phyloP scores from a whole-genome alignment of 345 rosid genomes.

The Citrus mangshanensis region DNA sequence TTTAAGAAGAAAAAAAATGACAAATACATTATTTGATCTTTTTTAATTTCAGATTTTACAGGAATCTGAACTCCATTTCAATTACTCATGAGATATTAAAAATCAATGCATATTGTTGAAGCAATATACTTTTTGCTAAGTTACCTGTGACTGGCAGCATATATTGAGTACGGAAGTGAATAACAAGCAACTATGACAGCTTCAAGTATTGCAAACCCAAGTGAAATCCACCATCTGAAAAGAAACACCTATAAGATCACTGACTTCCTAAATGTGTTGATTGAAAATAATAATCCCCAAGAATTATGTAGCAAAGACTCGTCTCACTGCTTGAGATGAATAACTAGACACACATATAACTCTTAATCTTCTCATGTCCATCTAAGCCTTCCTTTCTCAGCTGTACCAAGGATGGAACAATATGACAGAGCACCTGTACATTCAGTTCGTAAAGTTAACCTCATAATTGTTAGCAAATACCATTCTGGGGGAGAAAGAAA shows the following conservation, averaged over 20 bases:
- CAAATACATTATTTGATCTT: neutral
- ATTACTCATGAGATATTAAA: neutral
- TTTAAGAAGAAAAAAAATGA: neutral
- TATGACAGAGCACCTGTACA: constrained; percentile 77
- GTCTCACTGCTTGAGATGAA: constrained; percentile 70
- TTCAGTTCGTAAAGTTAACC: constrained; percentile 14
- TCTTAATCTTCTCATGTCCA: constrained; percentile 95
- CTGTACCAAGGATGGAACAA: constrained; percentile 88
- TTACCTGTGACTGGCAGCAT: constrained; percentile 78
- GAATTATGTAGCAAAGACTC: constrained; percentile 37
- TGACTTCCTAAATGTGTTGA: neutral
- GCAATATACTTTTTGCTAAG: constrained; percentile 10
- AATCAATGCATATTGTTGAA: constrained; percentile 5
- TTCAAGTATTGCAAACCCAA: constrained; percentile 82
- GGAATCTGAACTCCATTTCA: neutral
- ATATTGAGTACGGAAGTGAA: constrained; percentile 84
- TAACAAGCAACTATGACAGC: constrained; percentile 72
- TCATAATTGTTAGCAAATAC: neutral
- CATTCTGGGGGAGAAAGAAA: neutral
- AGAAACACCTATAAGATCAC: constrained; percentile 1
- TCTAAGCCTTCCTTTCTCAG: constrained; percentile 97
- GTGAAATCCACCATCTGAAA: constrained; percentile 95
- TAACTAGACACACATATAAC: constrained; percentile 95
- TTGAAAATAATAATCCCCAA: constrained; percentile 17
- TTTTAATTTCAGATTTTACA: neutral